A percentile compares a stretch with the other conserved stretches of the same genome.
Evolutionary conservation across 2,329 filamentous ascomycete genomes (phyloP).

Genomic region (Colletotrichum endophyticum): DNA sequence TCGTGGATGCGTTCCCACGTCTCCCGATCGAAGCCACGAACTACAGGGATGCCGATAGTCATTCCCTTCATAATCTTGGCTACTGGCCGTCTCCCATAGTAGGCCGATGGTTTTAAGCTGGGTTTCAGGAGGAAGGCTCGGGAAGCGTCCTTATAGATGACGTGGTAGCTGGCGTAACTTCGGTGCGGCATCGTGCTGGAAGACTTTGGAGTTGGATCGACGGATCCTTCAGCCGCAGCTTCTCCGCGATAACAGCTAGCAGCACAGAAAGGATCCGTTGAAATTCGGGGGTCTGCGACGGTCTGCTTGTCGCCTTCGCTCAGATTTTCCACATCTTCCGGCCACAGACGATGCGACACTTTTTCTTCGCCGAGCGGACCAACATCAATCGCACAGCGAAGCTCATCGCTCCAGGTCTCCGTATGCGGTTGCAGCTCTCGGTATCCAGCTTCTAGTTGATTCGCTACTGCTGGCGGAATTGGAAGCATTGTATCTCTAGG

Average conservation of each 20-base stretch:
- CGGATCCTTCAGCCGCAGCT: slow-evolving; percentile 59
- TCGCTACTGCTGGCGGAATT: slow-evolving; percentile 83
- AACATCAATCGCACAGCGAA: slow-evolving; percentile 88
- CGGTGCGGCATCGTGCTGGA: slow-evolving; percentile 48
- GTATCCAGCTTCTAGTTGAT: slow-evolving; percentile 92
- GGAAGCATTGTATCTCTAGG: slow-evolving; percentile 84
- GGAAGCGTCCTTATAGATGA: slow-evolving; percentile 81
- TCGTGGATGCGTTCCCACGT: slow-evolving; percentile 77
- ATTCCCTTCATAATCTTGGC: slow-evolving; percentile 84
- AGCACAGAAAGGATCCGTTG: slow-evolving; percentile 63
- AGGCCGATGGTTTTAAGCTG: slow-evolving; percentile 81
- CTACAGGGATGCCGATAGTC: slow-evolving; percentile 84
- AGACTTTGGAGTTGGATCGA: slow-evolving; percentile 36
- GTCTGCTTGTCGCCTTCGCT: slow-evolving; percentile 35
- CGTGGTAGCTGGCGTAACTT: slow-evolving; percentile 76
- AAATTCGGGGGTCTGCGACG: slow-evolving; percentile 36
- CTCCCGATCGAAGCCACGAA: slow-evolving; percentile 83
- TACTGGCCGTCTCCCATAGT: slow-evolving; percentile 82
- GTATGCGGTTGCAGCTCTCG: slow-evolving; percentile 86
- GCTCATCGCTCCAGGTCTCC: slow-evolving; percentile 89
- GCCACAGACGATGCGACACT: slow-evolving; percentile 84
- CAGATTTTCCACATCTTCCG: slow-evolving; percentile 51
- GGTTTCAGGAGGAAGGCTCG: slow-evolving; percentile 88
- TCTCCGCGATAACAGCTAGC: slow-evolving; percentile 65
- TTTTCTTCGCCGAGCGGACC: slow-evolving; percentile 92